Base-by-base conservation (phyloP, 1,284 basidiomycete species). In the Takashimella tepidaria region DNA sequence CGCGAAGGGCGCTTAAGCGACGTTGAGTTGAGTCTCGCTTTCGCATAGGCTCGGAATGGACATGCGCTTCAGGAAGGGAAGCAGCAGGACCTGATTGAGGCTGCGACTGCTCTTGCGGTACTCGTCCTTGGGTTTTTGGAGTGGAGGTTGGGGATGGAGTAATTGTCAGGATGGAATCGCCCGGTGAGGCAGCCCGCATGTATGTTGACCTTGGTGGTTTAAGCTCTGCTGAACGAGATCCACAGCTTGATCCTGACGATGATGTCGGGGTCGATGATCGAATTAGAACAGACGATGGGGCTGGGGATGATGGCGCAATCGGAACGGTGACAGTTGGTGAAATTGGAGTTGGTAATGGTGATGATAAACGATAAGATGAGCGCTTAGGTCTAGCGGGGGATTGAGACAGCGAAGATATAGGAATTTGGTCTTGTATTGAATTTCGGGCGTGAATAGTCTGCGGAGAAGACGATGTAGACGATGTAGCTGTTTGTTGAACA, bases 1-100 rank as follows among this genome's bases (percentile, higher is more conserved):
- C 68, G 11, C 64, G 54, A 10, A 74, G 51, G 1, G 70, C 68
- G 27, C 61, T 63, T 26, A 74, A 53, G 13, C 72, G 56, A 24
- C 72, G 54, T 49, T 68, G 31, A 8, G 31, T 37, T 16, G 31
- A 37, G 31, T 37, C 31, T 37, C 31, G 31, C 16, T 37, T 37
- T 16, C 31, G 31, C 31, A 37, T 37, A 8, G 31, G 31, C 31
- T 37, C 10, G 16, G 31, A 37, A 16, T 37, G 31, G 31, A 16
- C 8, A 8, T 37, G 31, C 10, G 31, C 8, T 37, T 37, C 31
- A 16, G 31, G 31, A 8, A 8, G 31, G 16, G 31, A 8, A 8
- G 31, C 8, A 16, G 31, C 31, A 37, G 31, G 31, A 8, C 10
- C 10, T 37, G 31, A 8, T 8, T 8, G 16, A 37, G 8, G 31